phyloP scores from a whole-genome alignment of 345 rosid species.

The Tarenaya hassleriana region DNA sequence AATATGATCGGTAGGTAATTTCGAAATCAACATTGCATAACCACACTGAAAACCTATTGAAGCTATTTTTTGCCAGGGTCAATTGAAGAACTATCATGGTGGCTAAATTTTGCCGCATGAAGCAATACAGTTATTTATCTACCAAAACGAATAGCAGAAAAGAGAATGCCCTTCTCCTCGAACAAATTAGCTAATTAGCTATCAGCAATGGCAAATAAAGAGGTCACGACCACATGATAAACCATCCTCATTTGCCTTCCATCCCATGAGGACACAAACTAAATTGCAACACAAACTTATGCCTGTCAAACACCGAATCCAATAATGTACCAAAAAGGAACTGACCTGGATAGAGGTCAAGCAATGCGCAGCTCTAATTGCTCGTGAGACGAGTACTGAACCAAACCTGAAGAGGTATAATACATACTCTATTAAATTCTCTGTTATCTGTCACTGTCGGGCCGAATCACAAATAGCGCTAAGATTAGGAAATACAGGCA shows the following conservation, averaged over 20 bases:
- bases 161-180: neutral
- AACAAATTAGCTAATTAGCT: too few species aligned
- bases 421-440: neutral
- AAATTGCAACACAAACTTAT: too few species aligned
- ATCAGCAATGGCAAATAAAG: too few species aligned
- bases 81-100: neutral
- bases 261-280: too few species aligned
- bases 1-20: neutral
- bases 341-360: conserved; percentile 66
- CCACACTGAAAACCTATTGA: neutral
- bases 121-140: neutral
- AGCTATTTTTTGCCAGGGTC: neutral
- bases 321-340: neutral
- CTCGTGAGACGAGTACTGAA: conserved; percentile 56
- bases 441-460: neutral
- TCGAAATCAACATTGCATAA: neutral
- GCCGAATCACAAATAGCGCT: neutral
- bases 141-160: neutral
- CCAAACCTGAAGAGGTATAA: conserved; percentile 41
- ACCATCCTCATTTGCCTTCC: too few species aligned
- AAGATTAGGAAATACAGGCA: neutral
- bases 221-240: too few species aligned
- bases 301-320: neutral
- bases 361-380: conserved; percentile 69
- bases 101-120: neutral